These are phyloP conservation scores for Xylariaceae sp. DNA, from an alignment of 2,329 filamentous ascomycete species.

Conservation along the genomic window DNA sequence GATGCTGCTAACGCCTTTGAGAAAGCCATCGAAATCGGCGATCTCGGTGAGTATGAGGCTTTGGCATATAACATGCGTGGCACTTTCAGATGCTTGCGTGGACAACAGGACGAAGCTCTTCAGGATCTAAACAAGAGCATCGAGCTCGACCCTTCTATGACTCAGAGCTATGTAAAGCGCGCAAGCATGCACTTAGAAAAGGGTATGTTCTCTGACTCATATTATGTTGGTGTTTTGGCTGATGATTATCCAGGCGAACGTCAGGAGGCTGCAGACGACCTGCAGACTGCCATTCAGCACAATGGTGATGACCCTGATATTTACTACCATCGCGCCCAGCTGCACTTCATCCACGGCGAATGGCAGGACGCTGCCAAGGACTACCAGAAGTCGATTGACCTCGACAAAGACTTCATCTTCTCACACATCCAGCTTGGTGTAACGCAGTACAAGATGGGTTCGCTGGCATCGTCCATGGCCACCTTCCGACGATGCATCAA, in stretches of 20 bases:
- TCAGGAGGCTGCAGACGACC: conserved; percentile 83
- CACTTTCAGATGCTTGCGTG: conserved; percentile 89
- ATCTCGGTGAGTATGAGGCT: conserved; percentile 79
- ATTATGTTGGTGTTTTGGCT: not conserved
- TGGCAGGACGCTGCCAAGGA: conserved; percentile 93
- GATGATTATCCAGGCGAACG: conserved; percentile 61
- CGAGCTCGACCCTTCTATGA: conserved; percentile 81
- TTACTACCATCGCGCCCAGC: conserved; percentile 97
- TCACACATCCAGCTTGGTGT: conserved; percentile 99
- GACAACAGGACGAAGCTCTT: conserved; percentile 80
- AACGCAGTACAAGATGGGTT: conserved; percentile 99
- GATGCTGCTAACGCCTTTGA: conserved; percentile 85
- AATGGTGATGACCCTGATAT: conserved; percentile 92
- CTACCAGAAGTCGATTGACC: conserved; percentile 98
- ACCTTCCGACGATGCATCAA: conserved; percentile 97
- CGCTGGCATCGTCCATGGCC: conserved; percentile 95
- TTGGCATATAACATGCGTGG: conserved; percentile 95
- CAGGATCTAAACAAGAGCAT: conserved; percentile 89
- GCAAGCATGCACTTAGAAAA: conserved; percentile 97
- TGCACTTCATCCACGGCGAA: conserved; percentile 96
- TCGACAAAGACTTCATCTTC: conserved; percentile 96
- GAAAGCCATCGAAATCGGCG: conserved; percentile 78
- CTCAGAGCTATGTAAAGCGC: conserved; percentile 97
- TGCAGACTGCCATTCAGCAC: conserved; percentile 78
- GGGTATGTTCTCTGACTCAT: conserved; percentile 49